Evolutionary conservation across 1,139 yeast genomes (phyloP), one percentile per base, ranked within the genome.

Genomic region (Sugiyamaella novakii): DNA sequence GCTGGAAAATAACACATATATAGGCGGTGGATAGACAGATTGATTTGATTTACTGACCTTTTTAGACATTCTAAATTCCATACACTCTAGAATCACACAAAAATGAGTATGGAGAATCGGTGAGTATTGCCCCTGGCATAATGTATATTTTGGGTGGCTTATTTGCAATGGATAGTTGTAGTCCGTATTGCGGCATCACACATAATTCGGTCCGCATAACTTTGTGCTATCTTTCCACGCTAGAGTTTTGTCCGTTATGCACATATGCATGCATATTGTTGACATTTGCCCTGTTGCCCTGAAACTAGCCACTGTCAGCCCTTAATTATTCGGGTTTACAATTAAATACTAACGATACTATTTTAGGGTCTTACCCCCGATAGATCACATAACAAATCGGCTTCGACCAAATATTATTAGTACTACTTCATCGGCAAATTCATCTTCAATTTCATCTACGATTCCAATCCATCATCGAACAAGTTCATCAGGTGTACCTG

Each of bases 311-410:
- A n/a, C n/a, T n/a, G n/a, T n/a, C n/a, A n/a, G n/a, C n/a, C n/a
- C n/a, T n/a, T n/a, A n/a, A n/a, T n/a, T n/a, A n/a, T n/a, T n/a
- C n/a, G n/a, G n/a, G n/a, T n/a, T n/a, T n/a, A n/a, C n/a, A n/a
- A n/a, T n/a, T n/a, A n/a, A n/a, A n/a, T 27, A 28, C 31, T 18
- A 38, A 38, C 34, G 18, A 18, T 29, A 14, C 22, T 15, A 28
- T 18, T 19, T 22, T 28, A 46, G 51, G 43, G 41, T 48, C 14
- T 28, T 48, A 22, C 51, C 51, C 1, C 45, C 51, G 22, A 48
- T 48, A 39, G 46, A 48, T 37, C 51, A 43, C 46, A 48, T 48
- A 17, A 48, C 51, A 22, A 48, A 43, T 37, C 29, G 41, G 25
- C 35, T 48, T n/a, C 48, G 34, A n/a, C 40, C 49, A 6, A 18